Base-by-base conservation (phyloP, 2,329 filamentous ascomycete species). In the Fusarium veterinarium region DNA sequence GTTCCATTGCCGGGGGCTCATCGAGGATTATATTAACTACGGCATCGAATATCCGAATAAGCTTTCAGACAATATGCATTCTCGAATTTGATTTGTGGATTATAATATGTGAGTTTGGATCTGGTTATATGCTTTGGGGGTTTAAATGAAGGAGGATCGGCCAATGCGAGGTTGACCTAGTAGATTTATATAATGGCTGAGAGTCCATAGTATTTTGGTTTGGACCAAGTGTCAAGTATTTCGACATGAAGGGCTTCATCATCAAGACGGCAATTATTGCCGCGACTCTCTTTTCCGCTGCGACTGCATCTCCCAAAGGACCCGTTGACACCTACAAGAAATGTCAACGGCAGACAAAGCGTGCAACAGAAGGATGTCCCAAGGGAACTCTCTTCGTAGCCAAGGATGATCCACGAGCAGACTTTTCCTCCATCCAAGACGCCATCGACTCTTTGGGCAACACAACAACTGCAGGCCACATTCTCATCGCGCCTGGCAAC, bases 401-500 rank as follows among this genome's bases (percentile, higher is more conserved):
- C 66, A 77, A 80, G 40, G 72, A 78, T 30, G 77, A 80, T 51
- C 56, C 76, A 8, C 71, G 60, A n/a, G 83, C 83, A 10, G 73
- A 78, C 35, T 85, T 84, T 67, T 76, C 66, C 40, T 81, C 77
- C 8, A 83, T 86, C 45, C 82, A 84, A 67, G 76, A 79, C 33
- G 84, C 84, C 13, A 84, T 86, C 35, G 72, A 79, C 28, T 84
- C 82, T 3, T 64, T 84, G 1, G 79, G 81, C 0, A 80, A 84
- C 40, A 77, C 74, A 20, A 76, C 72, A 13, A 49, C 33, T 1
- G 40, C 72, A 12, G 67, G 68, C 1, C 64, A 74, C 23, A 91
- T 92, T 72, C 84, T 92, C 17, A 86, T 92, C 49, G 85, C 87
- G 0, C 84, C 89, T 0, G 90, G 90, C 1, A 85, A 84, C 66